These are phyloP conservation scores for Didymosphaeria variabile DNA, from an alignment of 2,329 filamentous ascomycete genomes.

Conservation along the genomic window DNA sequence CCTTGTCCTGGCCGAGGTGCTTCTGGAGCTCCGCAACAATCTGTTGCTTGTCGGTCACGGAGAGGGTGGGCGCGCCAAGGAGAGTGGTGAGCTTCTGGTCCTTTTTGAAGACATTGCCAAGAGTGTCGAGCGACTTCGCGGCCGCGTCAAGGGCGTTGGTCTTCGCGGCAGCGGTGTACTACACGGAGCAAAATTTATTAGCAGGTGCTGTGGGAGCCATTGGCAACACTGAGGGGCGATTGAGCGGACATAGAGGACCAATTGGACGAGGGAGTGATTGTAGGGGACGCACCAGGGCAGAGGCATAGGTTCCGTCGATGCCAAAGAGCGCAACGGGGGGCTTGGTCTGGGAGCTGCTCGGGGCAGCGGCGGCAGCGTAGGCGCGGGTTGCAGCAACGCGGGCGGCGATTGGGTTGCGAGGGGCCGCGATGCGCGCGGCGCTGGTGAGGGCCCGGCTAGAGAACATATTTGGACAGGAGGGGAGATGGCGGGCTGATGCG, in stretches of 20 bases:
- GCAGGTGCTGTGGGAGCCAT: constrained; percentile 30
- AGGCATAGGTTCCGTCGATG: constrained; percentile 97
- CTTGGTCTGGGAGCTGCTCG: constrained; percentile 72
- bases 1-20: constrained; percentile 74
- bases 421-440: constrained; percentile 64
- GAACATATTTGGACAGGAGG: constrained; percentile 59
- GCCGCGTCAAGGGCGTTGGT: constrained; percentile 83
- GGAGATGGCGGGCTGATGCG: constrained; percentile 42
- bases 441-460: constrained; percentile 65
- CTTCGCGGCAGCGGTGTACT: constrained; percentile 98
- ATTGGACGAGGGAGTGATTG: constrained; percentile 48
- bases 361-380: constrained; percentile 72
- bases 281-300: constrained; percentile 82
- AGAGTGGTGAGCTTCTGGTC: constrained; percentile 82
- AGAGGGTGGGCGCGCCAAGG: constrained; percentile 82
- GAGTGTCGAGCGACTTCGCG: constrained; percentile 77
- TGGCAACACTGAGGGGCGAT: constrained; percentile 1
- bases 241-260: constrained; percentile 15
- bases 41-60: constrained; percentile 79
- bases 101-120: constrained; percentile 77
- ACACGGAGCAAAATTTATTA: constrained; percentile 34
- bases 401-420: constrained; percentile 68
- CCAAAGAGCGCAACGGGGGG: constrained; percentile 92
- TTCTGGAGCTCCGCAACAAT: constrained; percentile 91
- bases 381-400: constrained; percentile 72